Evolutionary conservation across 2,329 filamentous ascomycete genomes (phyloP).

Genomic region (Colletotrichum kahawae): DNA sequence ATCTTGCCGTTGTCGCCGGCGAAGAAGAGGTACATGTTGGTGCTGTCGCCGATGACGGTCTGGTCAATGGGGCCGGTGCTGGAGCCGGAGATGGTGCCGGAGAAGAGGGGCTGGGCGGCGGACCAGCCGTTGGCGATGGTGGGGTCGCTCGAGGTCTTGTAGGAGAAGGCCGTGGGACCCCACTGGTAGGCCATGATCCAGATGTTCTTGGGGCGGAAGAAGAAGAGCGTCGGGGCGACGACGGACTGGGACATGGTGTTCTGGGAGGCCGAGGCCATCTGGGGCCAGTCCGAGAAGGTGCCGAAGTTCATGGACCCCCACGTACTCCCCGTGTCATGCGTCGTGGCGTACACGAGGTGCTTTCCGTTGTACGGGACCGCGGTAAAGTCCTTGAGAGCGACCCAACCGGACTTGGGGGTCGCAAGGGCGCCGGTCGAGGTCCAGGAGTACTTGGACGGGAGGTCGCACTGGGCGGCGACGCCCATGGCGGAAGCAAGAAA

Average conservation of each 20-base stretch:
- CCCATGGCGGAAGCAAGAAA: slow-evolving; percentile 24
- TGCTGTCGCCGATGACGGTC: slow-evolving; percentile 64
- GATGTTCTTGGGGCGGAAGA: slow-evolving; percentile 63
- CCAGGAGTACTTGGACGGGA: slow-evolving; percentile 63
- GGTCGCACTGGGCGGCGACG: slow-evolving; percentile 43
- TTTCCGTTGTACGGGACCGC: slow-evolving; percentile 58
- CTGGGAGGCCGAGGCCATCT: slow-evolving; percentile 57
- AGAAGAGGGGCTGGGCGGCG: slow-evolving; percentile 57
- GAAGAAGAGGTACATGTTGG: slow-evolving; percentile 72
- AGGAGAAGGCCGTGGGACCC: slow-evolving; percentile 64
- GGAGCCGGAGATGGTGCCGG: slow-evolving; percentile 55
- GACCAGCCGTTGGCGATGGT: slow-evolving; percentile 64
- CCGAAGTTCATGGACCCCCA: slow-evolving; percentile 67
- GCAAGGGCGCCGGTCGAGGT: slow-evolving; percentile 56
- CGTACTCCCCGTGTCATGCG: slow-evolving; percentile 42
- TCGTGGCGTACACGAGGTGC: slow-evolving; percentile 65
- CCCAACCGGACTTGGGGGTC: slow-evolving; percentile 57
- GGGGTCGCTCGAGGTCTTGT: slow-evolving; percentile 63
- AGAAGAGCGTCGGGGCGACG: slow-evolving; percentile 68
- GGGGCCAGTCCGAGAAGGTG: slow-evolving; percentile 56
- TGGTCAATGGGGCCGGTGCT: slow-evolving; percentile 66
- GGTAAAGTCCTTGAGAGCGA: slow-evolving; percentile 68
- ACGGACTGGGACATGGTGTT: slow-evolving; percentile 50
- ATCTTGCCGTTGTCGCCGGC: slow-evolving; percentile 70
- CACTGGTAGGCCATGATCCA: slow-evolving; percentile 74